Evolutionary conservation across 495 filamentous ascomycete species (phyloP), one percentile per base, ranked within the genome.

Genomic region (Astrothelium macrocarpum): DNA sequence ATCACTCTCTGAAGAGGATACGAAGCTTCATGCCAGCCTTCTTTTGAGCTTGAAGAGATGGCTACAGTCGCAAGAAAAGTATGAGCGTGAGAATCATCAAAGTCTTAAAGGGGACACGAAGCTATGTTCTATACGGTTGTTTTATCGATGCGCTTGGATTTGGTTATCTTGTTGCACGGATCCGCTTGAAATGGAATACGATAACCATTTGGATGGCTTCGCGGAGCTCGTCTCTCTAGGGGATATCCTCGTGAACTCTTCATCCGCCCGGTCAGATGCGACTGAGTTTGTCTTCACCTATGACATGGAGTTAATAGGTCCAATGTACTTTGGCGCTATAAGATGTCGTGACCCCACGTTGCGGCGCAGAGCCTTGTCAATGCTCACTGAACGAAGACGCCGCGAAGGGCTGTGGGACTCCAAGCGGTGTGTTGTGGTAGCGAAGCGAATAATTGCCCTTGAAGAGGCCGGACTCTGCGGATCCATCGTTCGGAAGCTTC

Each of bases 341-440:
- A 53, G 43, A 36, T 63, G 61, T 56, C 61, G 61, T 20, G 42
- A 63, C 32, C 61, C 61, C 3, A 53, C 18, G 1, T 7, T 63
- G 23, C 61, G 61, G 20, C 42, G 61, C 25, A 28, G 23, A 56
- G 61, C 61, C 25, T 4, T 63, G 16, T 34, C 46, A 3, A 28
- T 56, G 1, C 34, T 63, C 12, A 14, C 14, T 18, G 29, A 29
- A n/a, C 28, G 43, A 10, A 11, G 28, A 43, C 28, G 23, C 23
- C 61, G 53, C 31, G 61, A 63, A 29, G 61, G 61, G 3, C 28
- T 53, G n/a, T 63, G 61, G 61, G 23, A 63, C 34, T 53, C 43
- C 32, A 26, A 34, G 18, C 32, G 31, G 18, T 36, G n/a, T 14
- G 43, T 34, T 2, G 46, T 20, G 5, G 28, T 53, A 45, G 61